Evolutionary conservation across 2,329 filamentous ascomycete species (phyloP), one percentile per base, ranked within the genome.

Genomic region (Claviceps sorghi): DNA sequence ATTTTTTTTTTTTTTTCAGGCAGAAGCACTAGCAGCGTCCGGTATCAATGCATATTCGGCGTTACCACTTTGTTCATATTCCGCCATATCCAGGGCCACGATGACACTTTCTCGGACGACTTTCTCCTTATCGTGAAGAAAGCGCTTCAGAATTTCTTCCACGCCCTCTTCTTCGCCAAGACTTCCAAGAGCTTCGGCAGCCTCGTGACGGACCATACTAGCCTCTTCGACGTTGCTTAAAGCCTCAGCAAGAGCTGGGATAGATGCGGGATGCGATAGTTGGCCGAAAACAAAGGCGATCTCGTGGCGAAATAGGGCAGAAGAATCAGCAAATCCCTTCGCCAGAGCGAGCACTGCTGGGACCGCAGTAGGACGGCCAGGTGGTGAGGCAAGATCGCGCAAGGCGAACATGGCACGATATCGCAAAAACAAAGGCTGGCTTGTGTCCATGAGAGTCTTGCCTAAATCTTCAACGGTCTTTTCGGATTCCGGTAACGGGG

Each of bases 351-450:
- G 78, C 51, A 98, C 79, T 19, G 93, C 91, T n/a, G 87, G 84
- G 17, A 88, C 79, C 7, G 91, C 90, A 2, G 90, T 95, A 2
- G 89, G 86, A 44, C 94, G 82, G 64, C 95, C 86, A 10, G 91
- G 90, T 17, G 93, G 93, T 4, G 90, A 96, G 22, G 90, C 89
- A 50, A 98, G 82, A 68, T 98, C 93, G 64, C 93, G 85, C 50
- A 98, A 82, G 54, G 88, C 87, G 65, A 98, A 98, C 93, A 98
- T 98, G 66, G 93, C 91, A 62, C 93, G 83, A 72, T 98, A 98
- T 65, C 93, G 83, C 65, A 88, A 74, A 75, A 98, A 98, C 13
- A 98, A 79, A 26, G 89, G 87, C 48, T 83, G 72, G 5, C 73
- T 78, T 6, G 84, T 83, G 67, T 97, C 84, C 68, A 97, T 82